Percentiles rank a stretch among this genome's conserved stretches.
phyloP scores from a whole-genome alignment of 257 asterid genomes.

The Phtheirospermum japonicum region DNA sequence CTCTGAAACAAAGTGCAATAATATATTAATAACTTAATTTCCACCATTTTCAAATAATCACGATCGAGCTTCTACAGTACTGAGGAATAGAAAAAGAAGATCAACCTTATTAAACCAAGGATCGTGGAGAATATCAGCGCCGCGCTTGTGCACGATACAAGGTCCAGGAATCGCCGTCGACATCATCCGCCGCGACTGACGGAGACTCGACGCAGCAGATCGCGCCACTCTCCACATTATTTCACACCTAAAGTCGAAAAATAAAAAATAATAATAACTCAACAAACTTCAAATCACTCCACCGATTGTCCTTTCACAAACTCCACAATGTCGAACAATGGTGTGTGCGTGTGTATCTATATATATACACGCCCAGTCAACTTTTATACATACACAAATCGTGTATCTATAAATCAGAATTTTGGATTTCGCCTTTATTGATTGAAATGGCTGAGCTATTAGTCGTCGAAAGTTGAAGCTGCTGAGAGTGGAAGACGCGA shows the following conservation, averaged over 20 bases:
- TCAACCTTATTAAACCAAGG: slow-evolving; percentile 96
- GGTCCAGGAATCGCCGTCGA: slow-evolving; percentile 89
- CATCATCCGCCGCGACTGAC: slow-evolving; percentile 46
- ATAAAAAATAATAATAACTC: too few relatives aligned
- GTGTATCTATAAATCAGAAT: slow-evolving; percentile 1
- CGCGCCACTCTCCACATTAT: slow-evolving; percentile 81
- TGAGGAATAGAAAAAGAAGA: not conserved
- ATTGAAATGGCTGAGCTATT: slow-evolving; percentile 2
- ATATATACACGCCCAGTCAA: slow-evolving; percentile 14
- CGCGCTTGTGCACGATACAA: slow-evolving; percentile 92
- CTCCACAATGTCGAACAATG: not conserved
- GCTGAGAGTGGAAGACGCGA: slow-evolving; percentile 32
- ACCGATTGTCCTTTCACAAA: not conserved
- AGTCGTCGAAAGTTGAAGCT: slow-evolving; percentile 28
- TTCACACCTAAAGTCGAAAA: not conserved
- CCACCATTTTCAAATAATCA: slow-evolving; percentile 9
- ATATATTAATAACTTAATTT: slow-evolving; percentile 1
- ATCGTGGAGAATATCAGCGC: slow-evolving; percentile 96
- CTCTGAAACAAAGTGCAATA: not conserved
- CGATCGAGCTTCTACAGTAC: slow-evolving; percentile 14
- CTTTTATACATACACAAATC: slow-evolving; percentile 7
- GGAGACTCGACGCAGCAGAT: slow-evolving; percentile 72
- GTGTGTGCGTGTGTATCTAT: not conserved
- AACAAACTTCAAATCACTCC: not conserved
- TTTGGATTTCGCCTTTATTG: slow-evolving; percentile 23